Conservation (phyloP, 2,329 filamentous ascomycete genomes). For the Fusarium irregulare region DNA sequence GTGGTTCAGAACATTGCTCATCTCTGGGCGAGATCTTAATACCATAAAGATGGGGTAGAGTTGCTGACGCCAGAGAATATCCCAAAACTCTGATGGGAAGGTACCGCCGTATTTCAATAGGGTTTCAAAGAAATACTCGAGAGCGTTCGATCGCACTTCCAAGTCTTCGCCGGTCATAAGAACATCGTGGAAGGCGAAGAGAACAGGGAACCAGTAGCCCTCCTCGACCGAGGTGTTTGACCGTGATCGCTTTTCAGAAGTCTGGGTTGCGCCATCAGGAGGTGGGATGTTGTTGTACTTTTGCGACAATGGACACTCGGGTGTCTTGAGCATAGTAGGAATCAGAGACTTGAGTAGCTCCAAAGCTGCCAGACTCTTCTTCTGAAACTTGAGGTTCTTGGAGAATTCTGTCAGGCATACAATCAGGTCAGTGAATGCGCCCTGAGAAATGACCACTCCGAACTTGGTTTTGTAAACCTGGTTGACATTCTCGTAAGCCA, state of each 20-base stretch:
- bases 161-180: conserved; percentile 99
- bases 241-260: conserved; percentile 65
- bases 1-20: conserved; percentile 93
- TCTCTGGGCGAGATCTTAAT: conserved; percentile 93
- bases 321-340: conserved; percentile 92
- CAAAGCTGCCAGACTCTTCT: conserved; percentile 96
- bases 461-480: conserved; percentile 97
- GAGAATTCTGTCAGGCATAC: conserved; percentile 98
- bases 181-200: conserved; percentile 98
- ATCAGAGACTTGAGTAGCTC: conserved; percentile 95
- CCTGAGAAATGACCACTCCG: conserved; percentile 94
- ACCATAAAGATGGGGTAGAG: conserved; percentile 99
- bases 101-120: conserved; percentile 89
- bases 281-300: conserved; percentile 58
- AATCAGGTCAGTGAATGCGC: conserved; percentile 94
- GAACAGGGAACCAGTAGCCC: conserved; percentile 97
- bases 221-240: conserved; percentile 91
- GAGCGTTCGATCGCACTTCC: conserved; percentile 88
- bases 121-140: conserved; percentile 97
- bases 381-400: conserved; percentile 98
- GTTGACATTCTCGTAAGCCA: conserved; percentile 96
- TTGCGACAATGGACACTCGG: conserved; percentile 90
- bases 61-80: conserved; percentile 96
- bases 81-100: conserved; percentile 96
- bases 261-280: conserved; percentile 58